These are phyloP conservation scores for Miscanthus sacchariflorus DNA, from an alignment of 202 grass and related monocot genomes.

Conservation along the genomic window DNA sequence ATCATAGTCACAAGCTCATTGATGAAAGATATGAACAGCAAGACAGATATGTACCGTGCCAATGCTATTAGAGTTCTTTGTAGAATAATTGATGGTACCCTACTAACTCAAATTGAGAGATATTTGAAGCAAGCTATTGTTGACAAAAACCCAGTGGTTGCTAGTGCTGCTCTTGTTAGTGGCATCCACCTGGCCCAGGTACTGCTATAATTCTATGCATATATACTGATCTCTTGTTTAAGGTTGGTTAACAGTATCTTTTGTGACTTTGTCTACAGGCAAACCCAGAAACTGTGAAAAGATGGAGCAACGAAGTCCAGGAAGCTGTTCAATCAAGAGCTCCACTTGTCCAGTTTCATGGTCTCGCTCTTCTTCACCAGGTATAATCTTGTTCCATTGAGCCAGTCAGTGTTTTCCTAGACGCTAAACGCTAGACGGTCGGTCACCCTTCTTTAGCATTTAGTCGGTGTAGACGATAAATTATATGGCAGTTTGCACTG, in stretches of 20 bases:
- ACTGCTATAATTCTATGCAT: conserved; percentile 31
- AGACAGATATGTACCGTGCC: conserved; percentile 85
- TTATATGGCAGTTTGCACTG: not conserved
- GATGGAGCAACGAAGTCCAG: conserved; percentile 92
- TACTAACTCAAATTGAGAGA: conserved; percentile 87
- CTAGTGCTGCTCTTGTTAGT: conserved; percentile 87
- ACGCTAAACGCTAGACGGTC: not conserved
- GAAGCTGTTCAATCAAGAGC: conserved; percentile 91
- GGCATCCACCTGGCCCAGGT: conserved; percentile 80
- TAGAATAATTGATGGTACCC: conserved; percentile 77
- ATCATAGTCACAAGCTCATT: conserved; percentile 90
- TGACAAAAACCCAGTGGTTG: conserved; percentile 81
- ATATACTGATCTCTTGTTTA: conserved; percentile 29
- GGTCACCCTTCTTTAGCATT: not conserved
- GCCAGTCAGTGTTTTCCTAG: not conserved
- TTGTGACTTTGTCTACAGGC: conserved; percentile 43
- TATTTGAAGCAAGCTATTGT: conserved; percentile 90
- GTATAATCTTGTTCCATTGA: conserved; percentile 44
- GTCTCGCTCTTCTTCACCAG: conserved; percentile 80
- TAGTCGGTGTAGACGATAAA: not conserved
- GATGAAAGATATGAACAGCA: conserved; percentile 96
- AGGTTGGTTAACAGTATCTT: conserved; percentile 13
- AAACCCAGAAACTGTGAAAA: conserved; percentile 83
- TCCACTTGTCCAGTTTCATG: conserved; percentile 83
- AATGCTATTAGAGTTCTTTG: conserved; percentile 91